These are phyloP conservation scores for Cymbomonas tetramitiformis DNA, from an alignment of 139 green algal species.

Conservation along the genomic window DNA sequence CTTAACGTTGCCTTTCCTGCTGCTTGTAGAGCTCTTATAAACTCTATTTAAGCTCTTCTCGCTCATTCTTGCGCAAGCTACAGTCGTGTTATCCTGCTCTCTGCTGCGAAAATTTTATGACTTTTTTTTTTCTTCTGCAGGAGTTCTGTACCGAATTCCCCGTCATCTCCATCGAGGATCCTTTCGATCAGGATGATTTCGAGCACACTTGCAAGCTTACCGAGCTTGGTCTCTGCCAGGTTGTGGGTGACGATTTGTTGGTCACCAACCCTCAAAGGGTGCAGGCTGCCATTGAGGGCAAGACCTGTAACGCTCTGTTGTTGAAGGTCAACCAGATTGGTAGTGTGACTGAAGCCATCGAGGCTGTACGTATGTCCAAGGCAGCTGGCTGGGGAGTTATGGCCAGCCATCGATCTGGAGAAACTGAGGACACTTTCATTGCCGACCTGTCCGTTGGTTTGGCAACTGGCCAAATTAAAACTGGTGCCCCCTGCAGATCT, in stretches of 20 bases:
- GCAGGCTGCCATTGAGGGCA: conserved; percentile 78
- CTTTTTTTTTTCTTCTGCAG: too few relatives aligned
- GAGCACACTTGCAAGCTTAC: conserved; percentile 61
- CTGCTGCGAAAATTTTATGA: background rate
- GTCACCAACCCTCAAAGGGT: conserved; percentile 91
- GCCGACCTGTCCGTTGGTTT: conserved; percentile 93
- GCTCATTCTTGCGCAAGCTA: too few relatives aligned
- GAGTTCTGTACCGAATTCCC: conserved; percentile 73
- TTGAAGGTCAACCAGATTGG: conserved; percentile 99
- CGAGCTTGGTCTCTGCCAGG: conserved; percentile 55
- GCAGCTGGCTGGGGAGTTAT: conserved; percentile 92
- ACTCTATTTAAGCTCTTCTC: too few relatives aligned
- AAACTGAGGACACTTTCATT: conserved; percentile 96
- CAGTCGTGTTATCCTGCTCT: too few relatives aligned
- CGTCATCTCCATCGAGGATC: conserved; percentile 93
- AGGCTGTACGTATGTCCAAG: conserved; percentile 82
- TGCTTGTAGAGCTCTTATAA: too few relatives aligned
- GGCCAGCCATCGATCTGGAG: conserved; percentile 75
- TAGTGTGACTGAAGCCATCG: conserved; percentile 82
- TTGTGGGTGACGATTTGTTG: conserved; percentile 95
- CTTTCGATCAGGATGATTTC: conserved; percentile 97
- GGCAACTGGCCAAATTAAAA: conserved; percentile 96
- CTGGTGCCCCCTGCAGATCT: conserved; percentile 82
- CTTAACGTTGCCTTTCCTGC: too few relatives aligned
- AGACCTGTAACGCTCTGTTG: conserved; percentile 87